Evolutionary conservation across 2,329 filamentous ascomycete species (phyloP), one percentile per base, ranked within the genome.

Genomic region (Thelonectria rubi): DNA sequence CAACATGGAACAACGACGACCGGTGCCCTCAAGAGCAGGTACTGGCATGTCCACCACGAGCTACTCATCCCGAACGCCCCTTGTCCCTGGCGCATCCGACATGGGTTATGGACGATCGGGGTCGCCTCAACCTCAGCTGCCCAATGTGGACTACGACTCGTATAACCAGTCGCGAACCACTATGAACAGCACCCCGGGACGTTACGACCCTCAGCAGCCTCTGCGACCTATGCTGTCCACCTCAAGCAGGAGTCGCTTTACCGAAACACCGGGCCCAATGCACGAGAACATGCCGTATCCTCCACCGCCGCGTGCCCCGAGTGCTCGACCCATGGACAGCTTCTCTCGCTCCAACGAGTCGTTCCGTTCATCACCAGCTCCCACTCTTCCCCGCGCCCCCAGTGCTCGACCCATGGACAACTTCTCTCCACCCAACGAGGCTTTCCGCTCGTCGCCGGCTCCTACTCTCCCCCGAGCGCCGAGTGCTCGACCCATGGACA

Each of bases 1-100:
- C 64, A 78, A 79, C 43, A 77, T 84, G 63, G 84, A 82, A 67
- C 84, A 82, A 67, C 83, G 82, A 75, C 82, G 78, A 55, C 84
- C 81, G 40, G 66, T 78, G 62, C 80, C 77, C 69, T 72, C 81
- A 64, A 76, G 84, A 73, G 75, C 75, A 76, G 74, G 78, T 54
- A 91, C 90, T 0, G 81, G 84, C 63, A 78, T 79, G 17, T 89
- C 89, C 0, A 77, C 77, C 30, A 80, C 80, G n/a, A 91, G 83
- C 71, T 90, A 87, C 81, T 85, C 82, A 12, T 88, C 89, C 3
- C 86, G 89, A 62, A 83, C 86, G 8, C 86, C 90, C 1, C 81
- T 92, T 6, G 76, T 91, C 39, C 77, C 79, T 17, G 81, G 85
- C 61, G 87, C 88, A 6, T 82, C 83, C 32, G 82, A 83, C 7